Base-by-base conservation (phyloP, 2,329 filamentous ascomycete genomes). In the Neophaeococcomyces mojaviensis region DNA sequence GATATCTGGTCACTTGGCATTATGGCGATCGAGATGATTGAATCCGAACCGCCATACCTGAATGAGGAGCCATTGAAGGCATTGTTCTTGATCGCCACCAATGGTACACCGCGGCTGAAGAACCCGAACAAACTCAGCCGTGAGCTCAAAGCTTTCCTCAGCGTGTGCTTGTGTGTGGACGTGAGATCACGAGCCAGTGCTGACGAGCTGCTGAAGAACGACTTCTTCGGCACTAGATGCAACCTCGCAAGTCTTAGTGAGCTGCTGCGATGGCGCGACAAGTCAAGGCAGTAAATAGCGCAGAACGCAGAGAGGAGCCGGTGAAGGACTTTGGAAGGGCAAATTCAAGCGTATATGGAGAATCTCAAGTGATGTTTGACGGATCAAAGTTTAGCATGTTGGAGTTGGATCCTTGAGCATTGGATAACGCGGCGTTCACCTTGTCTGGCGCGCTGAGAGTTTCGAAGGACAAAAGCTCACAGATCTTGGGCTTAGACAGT, bases 11-110 rank as follows among this genome's bases (percentile, higher is more conserved):
- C 89, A 24, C 73, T 98, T 51, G 92, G 92, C 61, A 98, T 98
- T 69, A 98, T 97, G 92, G 90, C 92, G 19, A 97, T 98, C 61
- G 92, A 98, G 69, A 96, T 98, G 92, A 97, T 97, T 61, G 92
- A 98, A 65, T 94, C 88, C 15, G 92, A 98, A 67, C 92, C 92
- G 4, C 92, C 92, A 0, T 98, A 98, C 65, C 79, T 97, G 31
- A 97, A 97, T 68, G 92, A 97, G 68, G 90, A 97, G 67, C 92
- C 92, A 0, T 78, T 98, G 47, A 97, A 97, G 74, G 92, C 92
- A 6, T 77, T 98, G 38, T 98, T 95, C 65, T 78, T 98, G 51
- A 98, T 98, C 63, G 92, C 92, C 39, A 98, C 92, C 46, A 97
- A 97, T 69, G 92, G 92, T 55, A 97, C 92, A 2, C 92, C 92